These are phyloP conservation scores for Petunia hybrid DNA, from an alignment of 305 asterid genomes.

Conservation along the genomic window DNA sequence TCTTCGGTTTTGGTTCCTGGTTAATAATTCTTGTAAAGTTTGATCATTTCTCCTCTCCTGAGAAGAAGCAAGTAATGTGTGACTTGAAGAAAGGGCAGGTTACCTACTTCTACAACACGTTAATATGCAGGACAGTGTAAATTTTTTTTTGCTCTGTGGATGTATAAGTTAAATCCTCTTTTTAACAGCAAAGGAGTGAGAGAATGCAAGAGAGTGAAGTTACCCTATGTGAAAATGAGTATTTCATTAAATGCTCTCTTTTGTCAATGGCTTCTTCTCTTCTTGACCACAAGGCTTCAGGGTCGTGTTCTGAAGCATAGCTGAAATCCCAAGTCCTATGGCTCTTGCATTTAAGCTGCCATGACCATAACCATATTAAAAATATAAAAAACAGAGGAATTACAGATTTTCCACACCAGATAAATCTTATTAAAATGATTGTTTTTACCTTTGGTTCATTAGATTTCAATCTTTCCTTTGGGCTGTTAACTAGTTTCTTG, in stretches of 20 bases:
- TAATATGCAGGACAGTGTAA: not conserved
- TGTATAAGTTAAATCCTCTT: not conserved
- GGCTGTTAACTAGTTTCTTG: conserved; percentile 51
- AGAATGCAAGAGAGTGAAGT: conserved; percentile 11
- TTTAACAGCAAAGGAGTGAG: not conserved
- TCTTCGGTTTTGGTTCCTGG: conserved; percentile 51
- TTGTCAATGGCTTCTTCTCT: conserved; percentile 66
- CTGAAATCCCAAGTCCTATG: conserved; percentile 67
- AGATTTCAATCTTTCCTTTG: conserved; percentile 47
- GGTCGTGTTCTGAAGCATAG: conserved; percentile 55
- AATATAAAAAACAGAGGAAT: not conserved
- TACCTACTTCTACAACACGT: not conserved
- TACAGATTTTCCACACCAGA: not conserved
- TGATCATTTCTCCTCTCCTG: conserved; percentile 71
- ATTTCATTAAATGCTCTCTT: conserved; percentile 77
- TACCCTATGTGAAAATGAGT: conserved; percentile 82
- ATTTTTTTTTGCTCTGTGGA: not conserved
- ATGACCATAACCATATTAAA: not conserved
- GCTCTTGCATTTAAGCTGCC: conserved; percentile 57
- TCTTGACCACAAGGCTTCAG: conserved; percentile 58
- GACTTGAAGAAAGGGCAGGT: too few relatives aligned
- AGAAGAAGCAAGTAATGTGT: not conserved
- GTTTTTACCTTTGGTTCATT: conserved; percentile 56
- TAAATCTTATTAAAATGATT: conserved; percentile 3
- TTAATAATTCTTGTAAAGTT: conserved; percentile 51